phyloP scores from a whole-genome alignment of 1,139 yeast genomes.

The Trichomonascaceae sp. region DNA sequence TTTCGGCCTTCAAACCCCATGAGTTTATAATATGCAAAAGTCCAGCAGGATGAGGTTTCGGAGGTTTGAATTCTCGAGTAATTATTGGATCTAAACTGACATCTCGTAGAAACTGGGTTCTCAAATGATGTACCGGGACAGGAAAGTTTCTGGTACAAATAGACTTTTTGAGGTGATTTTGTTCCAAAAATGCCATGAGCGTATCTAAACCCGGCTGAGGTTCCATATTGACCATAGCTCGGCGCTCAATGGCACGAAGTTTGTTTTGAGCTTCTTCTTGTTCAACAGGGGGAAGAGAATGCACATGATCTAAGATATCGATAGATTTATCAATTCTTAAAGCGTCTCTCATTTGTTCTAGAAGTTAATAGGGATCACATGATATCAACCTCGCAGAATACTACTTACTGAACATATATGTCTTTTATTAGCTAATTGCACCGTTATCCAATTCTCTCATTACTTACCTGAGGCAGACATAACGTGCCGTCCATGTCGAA shows the following conservation, averaged over 20 bases:
- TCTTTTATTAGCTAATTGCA: slow-evolving; percentile 23
- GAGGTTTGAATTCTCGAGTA: slow-evolving; percentile 56
- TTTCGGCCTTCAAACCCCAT: slow-evolving; percentile 41
- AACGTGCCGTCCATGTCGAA: slow-evolving; percentile 71
- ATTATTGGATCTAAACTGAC: slow-evolving; percentile 46
- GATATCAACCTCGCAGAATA: too few species aligned
- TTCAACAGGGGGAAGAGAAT: slow-evolving; percentile 35
- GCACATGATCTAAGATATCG: slow-evolving; percentile 49
- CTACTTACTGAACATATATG: slow-evolving; percentile 52
- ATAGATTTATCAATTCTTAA: slow-evolving; percentile 43
- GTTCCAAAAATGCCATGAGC: slow-evolving; percentile 34
- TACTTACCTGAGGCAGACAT: slow-evolving; percentile 50
- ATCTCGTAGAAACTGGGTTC: slow-evolving; percentile 38
- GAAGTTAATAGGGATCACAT: background rate
- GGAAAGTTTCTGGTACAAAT: slow-evolving; percentile 57
- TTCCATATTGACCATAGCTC: slow-evolving; percentile 53
- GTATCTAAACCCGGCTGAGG: slow-evolving; percentile 42
- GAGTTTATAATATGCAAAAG: slow-evolving; percentile 44
- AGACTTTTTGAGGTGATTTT: slow-evolving; percentile 38
- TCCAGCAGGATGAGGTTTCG: slow-evolving; percentile 61
- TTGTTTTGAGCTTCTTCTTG: slow-evolving; percentile 42
- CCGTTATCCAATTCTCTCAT: background rate
- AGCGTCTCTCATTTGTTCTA: slow-evolving; percentile 51
- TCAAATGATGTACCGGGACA: slow-evolving; percentile 46
- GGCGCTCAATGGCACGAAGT: slow-evolving; percentile 46